phyloP scores from a whole-genome alignment of 192 early-diverging fungal genomes.

The Mortierella antarctica region DNA sequence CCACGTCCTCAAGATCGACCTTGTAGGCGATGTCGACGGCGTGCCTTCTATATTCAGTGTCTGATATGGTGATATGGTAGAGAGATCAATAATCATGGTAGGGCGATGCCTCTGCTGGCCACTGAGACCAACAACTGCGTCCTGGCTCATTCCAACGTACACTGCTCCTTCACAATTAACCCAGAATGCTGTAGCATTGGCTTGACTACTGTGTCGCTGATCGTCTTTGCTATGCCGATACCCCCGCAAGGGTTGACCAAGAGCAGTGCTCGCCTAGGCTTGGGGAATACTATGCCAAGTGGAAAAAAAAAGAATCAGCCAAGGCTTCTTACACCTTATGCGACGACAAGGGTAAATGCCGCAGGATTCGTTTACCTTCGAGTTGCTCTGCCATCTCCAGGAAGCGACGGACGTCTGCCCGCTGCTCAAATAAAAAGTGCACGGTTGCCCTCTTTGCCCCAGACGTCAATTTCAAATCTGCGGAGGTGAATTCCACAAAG shows the following conservation, averaged over 20 bases:
- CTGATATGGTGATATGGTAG: not conserved
- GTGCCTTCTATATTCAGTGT: conserved; percentile 40
- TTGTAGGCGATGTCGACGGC: conserved; percentile 46
- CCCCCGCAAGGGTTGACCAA: conserved; percentile 46
- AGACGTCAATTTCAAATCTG: conserved; percentile 9
- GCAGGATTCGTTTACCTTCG: conserved; percentile 12
- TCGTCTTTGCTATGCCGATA: conserved; percentile 27
- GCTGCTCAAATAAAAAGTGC: conserved; percentile 15
- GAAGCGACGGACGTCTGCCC: conserved; percentile 17
- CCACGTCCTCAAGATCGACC: conserved; percentile 18
- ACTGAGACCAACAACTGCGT: no score
- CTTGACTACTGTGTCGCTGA: conserved; percentile 27
- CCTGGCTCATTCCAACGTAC: conserved; percentile 5
- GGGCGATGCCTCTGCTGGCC: not conserved
- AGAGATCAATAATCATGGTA: not conserved
- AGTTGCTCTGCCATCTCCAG: conserved; percentile 9
- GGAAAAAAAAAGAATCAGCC: not conserved
- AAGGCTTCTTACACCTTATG: not conserved
- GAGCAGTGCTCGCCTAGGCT: conserved; percentile 9
- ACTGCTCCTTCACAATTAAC: conserved; percentile 20
- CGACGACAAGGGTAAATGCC: not conserved
- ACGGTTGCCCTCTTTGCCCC: conserved; percentile 5
- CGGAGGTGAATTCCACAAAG: conserved; percentile 16
- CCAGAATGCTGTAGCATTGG: conserved; percentile 44
- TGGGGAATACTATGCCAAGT: conserved; percentile 27